Conservation (phyloP, 495 filamentous ascomycete species). For the Penicillium robsamsonii region DNA sequence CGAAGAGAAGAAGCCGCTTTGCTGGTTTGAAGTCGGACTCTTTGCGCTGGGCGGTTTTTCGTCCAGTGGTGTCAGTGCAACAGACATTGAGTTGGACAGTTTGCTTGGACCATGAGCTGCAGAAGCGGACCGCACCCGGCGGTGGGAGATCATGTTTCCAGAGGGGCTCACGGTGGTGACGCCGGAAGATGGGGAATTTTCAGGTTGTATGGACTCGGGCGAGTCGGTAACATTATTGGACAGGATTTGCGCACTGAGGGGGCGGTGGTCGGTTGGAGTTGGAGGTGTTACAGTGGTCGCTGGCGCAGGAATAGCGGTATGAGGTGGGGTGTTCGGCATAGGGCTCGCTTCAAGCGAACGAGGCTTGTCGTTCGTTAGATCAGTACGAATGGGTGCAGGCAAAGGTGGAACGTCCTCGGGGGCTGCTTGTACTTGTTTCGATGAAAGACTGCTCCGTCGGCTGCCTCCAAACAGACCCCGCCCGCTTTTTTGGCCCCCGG, state of each 20-base stretch:
- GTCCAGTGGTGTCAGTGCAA: constrained; percentile 67
- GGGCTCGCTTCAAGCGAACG: constrained; percentile 26
- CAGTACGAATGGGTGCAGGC: constrained; percentile 39
- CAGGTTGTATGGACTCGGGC: constrained; percentile 33
- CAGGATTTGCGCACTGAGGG: constrained; percentile 20
- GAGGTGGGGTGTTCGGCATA: constrained; percentile 45
- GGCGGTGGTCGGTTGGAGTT: constrained; percentile 43
- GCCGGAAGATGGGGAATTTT: constrained; percentile 31
- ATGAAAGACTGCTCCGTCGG: constrained; percentile 42
- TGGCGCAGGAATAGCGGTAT: constrained; percentile 42
- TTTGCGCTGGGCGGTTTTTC: constrained; percentile 53
- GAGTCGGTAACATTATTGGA: constrained; percentile 35
- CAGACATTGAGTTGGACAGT: constrained; percentile 72
- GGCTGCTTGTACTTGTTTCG: constrained; percentile 34
- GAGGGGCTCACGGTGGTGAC: constrained; percentile 49
- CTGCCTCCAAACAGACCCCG: constrained; percentile 33
- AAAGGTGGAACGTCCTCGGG: constrained; percentile 33
- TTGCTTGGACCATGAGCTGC: constrained; percentile 76
- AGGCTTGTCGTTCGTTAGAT: constrained; percentile 31
- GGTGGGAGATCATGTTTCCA: constrained; percentile 76
- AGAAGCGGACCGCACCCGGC: constrained; percentile 65
- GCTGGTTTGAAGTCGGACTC: constrained; percentile 35
- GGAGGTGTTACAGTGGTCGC: constrained; percentile 56
- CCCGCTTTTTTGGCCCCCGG: constrained; percentile 31
- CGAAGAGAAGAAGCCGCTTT: constrained; percentile 82